Evolutionary conservation across 179 eudicot genomes (phyloP).

Genomic region (Beta macrorhiza): DNA sequence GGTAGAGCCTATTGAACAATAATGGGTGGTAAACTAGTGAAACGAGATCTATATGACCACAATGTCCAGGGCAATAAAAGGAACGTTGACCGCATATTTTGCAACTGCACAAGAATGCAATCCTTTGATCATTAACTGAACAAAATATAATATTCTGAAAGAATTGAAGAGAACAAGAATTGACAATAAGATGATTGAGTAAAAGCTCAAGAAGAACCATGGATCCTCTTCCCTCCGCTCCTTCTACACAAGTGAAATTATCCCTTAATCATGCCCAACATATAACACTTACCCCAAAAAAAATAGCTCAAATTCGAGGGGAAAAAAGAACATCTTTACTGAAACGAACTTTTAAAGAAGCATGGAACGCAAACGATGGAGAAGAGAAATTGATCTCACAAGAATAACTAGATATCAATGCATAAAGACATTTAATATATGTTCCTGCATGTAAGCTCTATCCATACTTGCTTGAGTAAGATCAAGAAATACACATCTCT

Average conservation of each 20-base stretch:
- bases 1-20: conserved; percentile 52
- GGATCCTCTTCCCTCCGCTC: background rate
- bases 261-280: background rate
- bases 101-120: conserved; percentile 58
- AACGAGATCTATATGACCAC: conserved; percentile 86
- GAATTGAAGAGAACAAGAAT: background rate
- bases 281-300: background rate
- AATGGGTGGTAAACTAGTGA: conserved; percentile 70
- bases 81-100: conserved; percentile 72
- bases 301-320: background rate
- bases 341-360: background rate
- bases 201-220: background rate
- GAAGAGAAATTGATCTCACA: background rate
- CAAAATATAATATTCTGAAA: background rate
- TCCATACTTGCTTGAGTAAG: background rate
- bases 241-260: background rate
- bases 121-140: background rate
- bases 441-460: background rate
- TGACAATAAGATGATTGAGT: background rate
- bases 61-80: conserved; percentile 78
- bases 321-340: background rate
- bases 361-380: background rate
- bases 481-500: background rate
- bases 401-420: background rate
- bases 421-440: background rate